Evolutionary conservation across 2,329 filamentous ascomycete species (phyloP).

Genomic region (Pseudogymnoascus verrucosus): DNA sequence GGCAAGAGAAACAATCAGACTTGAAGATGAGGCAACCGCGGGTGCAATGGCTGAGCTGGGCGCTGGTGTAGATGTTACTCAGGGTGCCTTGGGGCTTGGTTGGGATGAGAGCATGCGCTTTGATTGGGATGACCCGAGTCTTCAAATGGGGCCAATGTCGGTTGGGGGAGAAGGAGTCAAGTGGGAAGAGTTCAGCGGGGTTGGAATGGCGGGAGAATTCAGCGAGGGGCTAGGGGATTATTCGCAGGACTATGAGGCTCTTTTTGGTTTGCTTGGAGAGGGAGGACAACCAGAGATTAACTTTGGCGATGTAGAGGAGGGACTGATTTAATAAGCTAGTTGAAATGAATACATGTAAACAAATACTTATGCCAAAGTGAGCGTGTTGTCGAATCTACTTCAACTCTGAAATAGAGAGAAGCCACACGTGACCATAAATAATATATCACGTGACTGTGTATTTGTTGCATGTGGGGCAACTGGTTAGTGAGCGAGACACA

Average conservation of each 20-base stretch:
- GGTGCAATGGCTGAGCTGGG: background rate
- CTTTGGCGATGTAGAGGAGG: background rate
- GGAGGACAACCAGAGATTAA: constrained; percentile 2
- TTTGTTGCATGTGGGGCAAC: background rate
- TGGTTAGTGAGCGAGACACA: background rate
- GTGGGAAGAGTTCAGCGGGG: constrained; percentile 6
- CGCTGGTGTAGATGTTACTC: background rate
- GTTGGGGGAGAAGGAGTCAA: background rate
- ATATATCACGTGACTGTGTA: background rate
- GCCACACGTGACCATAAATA: background rate
- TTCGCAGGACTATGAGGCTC: constrained; percentile 6
- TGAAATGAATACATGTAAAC: background rate
- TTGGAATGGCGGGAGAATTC: background rate
- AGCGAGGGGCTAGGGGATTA: constrained; percentile 8
- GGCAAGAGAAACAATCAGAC: constrained; percentile 12
- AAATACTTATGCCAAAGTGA: background rate
- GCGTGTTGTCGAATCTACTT: background rate
- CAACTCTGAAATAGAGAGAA: background rate
- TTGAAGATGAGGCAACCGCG: constrained; percentile 6
- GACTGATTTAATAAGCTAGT: background rate
- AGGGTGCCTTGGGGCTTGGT: background rate
- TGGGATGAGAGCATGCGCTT: constrained; percentile 6
- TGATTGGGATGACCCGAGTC: constrained; percentile 3
- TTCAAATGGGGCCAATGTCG: constrained; percentile 6
- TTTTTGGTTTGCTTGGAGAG: constrained; percentile 7